Evolutionary conservation across 768 basidiomycete genomes (phyloP).

Genomic region (Plicaturopsis crispa): DNA sequence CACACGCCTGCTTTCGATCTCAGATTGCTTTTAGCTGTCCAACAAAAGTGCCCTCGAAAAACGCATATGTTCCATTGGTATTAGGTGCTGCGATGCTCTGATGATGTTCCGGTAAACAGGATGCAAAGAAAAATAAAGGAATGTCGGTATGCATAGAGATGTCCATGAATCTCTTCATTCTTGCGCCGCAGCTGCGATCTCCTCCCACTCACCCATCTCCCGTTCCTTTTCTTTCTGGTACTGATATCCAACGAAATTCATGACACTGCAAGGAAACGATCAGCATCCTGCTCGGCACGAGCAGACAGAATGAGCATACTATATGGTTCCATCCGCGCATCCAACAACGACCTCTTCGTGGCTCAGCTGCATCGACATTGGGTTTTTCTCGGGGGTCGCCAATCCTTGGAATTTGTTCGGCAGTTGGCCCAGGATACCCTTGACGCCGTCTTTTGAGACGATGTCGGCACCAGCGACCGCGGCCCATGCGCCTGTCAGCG

Average conservation of each 20-base stretch:
- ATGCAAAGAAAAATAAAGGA: too few species aligned
- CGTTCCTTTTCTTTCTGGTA: constrained; percentile 30
- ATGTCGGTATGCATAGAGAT: too few species aligned
- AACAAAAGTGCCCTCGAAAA: too few species aligned
- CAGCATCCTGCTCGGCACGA: constrained; percentile 5
- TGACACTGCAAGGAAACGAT: constrained; percentile 31
- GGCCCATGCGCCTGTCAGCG: constrained; percentile 70
- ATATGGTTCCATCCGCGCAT: constrained; percentile 87
- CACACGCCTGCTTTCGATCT: too few species aligned
- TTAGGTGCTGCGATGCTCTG: too few species aligned
- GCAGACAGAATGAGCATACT: constrained; percentile 41
- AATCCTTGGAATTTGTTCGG: constrained; percentile 71
- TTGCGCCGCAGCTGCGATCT: background rate
- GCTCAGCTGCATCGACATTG: constrained; percentile 89
- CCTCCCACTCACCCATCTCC: background rate
- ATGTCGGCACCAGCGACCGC: constrained; percentile 42
- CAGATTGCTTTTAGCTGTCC: too few species aligned
- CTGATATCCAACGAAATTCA: constrained; percentile 55
- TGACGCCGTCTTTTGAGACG: constrained; percentile 30
- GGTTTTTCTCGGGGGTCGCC: constrained; percentile 86
- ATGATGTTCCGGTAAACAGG: too few species aligned
- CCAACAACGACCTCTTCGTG: constrained; percentile 90
- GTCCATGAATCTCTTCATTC: constrained; percentile 25
- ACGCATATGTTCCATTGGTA: too few species aligned
- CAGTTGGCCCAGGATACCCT: constrained; percentile 53